phyloP scores from a whole-genome alignment of 1,139 yeast genomes.

The Magnusiomyces clavatus region DNA sequence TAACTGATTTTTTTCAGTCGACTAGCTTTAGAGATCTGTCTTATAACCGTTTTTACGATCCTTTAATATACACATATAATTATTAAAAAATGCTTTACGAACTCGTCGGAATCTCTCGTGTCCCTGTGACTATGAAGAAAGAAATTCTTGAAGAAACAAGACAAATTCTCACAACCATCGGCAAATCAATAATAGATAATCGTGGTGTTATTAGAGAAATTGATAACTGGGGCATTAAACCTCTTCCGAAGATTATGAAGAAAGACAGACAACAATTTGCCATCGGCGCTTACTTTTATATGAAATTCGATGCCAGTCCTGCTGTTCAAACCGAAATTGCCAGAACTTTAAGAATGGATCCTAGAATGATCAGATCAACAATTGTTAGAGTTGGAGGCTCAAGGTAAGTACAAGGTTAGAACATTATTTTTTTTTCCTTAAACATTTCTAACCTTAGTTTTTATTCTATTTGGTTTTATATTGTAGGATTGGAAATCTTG shows the following conservation, averaged over 20 bases:
- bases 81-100: slow-evolving; percentile 69
- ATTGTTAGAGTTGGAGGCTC: slow-evolving; percentile 61
- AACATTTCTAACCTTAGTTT: neutral
- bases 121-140: slow-evolving; percentile 24
- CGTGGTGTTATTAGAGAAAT: slow-evolving; percentile 88
- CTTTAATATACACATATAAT: neutral
- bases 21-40: too few species aligned
- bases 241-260: slow-evolving; percentile 71
- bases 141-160: slow-evolving; percentile 28
- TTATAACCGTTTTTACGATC: too few species aligned
- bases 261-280: slow-evolving; percentile 86
- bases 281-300: slow-evolving; percentile 79
- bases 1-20: neutral
- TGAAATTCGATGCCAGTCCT: slow-evolving; percentile 80
- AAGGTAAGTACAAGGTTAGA: slow-evolving; percentile 26
- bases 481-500: too few species aligned
- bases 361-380: slow-evolving; percentile 77
- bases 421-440: neutral
- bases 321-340: slow-evolving; percentile 80
- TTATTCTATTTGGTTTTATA: neutral
- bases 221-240: slow-evolving; percentile 68
- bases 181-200: slow-evolving; percentile 73
- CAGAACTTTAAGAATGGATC: slow-evolving; percentile 76
- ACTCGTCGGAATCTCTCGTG: slow-evolving; percentile 78
- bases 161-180: slow-evolving; percentile 70